phyloP scores from a whole-genome alignment of 768 basidiomycete species.

The Xerocomus spinulosus region DNA sequence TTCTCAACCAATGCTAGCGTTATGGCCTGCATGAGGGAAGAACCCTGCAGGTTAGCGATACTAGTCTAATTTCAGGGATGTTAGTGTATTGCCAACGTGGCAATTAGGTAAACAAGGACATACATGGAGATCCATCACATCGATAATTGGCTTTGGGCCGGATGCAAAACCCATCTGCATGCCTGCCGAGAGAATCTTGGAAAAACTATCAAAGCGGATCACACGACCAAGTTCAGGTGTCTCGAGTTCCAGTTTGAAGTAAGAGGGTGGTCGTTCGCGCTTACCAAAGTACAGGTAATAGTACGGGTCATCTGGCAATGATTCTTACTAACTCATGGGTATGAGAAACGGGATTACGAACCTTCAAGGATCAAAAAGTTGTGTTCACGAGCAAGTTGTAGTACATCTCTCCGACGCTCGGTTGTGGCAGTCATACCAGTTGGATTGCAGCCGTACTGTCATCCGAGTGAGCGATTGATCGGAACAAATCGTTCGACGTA shows the following conservation, averaged over 20 bases:
- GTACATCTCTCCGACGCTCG: constrained; percentile 65
- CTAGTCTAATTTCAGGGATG: constrained; percentile 46
- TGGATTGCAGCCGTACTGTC: constrained; percentile 80
- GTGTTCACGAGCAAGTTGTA: constrained; percentile 66
- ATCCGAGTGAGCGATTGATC: constrained; percentile 3
- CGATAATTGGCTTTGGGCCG: constrained; percentile 63
- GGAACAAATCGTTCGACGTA: constrained; percentile 30
- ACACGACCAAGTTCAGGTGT: constrained; percentile 71
- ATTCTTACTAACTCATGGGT: neutral
- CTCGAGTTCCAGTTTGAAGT: constrained; percentile 74
- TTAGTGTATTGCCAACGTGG: constrained; percentile 14
- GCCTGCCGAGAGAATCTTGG: constrained; percentile 75
- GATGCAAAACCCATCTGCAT: constrained; percentile 79
- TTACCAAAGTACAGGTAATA: constrained; percentile 73
- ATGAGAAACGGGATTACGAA: constrained; percentile 18
- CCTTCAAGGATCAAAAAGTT: constrained; percentile 86
- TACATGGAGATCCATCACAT: constrained; percentile 69
- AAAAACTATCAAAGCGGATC: constrained; percentile 84
- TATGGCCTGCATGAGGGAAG: constrained; percentile 62
- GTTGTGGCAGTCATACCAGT: constrained; percentile 74
- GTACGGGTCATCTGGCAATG: constrained; percentile 68
- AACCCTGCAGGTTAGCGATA: constrained; percentile 62
- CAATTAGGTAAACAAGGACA: constrained; percentile 25
- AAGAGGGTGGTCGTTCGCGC: constrained; percentile 61
- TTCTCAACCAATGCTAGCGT: constrained; percentile 50